These are phyloP conservation scores for Aspergillus leporis DNA, from an alignment of 495 filamentous ascomycete species.

Conservation along the genomic window DNA sequence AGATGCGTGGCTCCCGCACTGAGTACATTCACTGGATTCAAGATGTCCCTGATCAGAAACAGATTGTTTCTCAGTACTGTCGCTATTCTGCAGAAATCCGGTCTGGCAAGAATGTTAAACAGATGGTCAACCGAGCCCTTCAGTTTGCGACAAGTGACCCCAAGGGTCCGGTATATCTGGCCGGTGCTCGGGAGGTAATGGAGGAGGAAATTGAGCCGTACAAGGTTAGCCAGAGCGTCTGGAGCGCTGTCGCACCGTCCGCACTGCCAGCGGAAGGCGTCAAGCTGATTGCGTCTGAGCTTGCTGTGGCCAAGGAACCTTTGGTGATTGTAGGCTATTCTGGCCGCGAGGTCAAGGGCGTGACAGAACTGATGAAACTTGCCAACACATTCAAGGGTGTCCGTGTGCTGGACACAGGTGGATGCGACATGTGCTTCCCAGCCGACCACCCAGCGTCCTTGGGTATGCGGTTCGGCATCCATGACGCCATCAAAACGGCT, in stretches of 20 bases:
- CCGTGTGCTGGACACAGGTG: constrained; percentile 84
- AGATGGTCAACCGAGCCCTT: constrained; percentile 88
- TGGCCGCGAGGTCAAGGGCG: constrained; percentile 71
- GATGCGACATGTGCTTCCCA: constrained; percentile 95
- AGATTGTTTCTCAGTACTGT: constrained; percentile 90
- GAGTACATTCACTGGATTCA: constrained; percentile 99
- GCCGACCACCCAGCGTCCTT: constrained; percentile 73
- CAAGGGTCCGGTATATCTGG: constrained; percentile 83
- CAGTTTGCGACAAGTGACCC: constrained; percentile 84
- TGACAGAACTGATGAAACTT: constrained; percentile 71
- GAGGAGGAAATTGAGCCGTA: constrained; percentile 90
- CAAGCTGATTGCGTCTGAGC: constrained; percentile 65
- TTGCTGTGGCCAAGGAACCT: constrained; percentile 73
- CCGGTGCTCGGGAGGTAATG: constrained; percentile 85
- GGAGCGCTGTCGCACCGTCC: constrained; percentile 75
- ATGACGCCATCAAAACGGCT: constrained; percentile 71
- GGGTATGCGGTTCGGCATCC: constrained; percentile 74
- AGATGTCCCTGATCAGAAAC: constrained; percentile 92
- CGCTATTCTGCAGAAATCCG: constrained; percentile 91
- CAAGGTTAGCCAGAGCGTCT: constrained; percentile 66
- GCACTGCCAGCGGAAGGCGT: constrained; percentile 68
- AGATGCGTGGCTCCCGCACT: constrained; percentile 82
- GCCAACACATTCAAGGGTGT: constrained; percentile 77
- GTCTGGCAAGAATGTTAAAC: constrained; percentile 89
- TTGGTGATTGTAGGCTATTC: constrained; percentile 81